phyloP scores from a whole-genome alignment of 2,329 filamentous ascomycete species.

The Ceratocystiopsis sp. region DNA sequence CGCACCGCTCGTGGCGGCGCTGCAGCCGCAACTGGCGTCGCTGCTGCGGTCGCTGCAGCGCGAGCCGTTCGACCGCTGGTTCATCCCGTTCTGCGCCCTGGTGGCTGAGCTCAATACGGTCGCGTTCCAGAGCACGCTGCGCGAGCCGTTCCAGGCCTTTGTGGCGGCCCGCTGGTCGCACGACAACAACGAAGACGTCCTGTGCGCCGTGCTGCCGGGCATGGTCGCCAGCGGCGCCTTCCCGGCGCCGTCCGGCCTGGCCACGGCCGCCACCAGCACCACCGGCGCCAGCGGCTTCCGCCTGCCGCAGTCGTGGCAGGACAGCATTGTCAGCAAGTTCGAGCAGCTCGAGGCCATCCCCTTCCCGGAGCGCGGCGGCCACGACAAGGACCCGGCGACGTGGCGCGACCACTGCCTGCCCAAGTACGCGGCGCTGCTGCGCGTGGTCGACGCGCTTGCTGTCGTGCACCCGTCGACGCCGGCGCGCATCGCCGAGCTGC shows the following conservation, averaged over 20 bases:
- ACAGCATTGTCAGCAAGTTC: slow-evolving; percentile 54
- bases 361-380: slow-evolving; percentile 45
- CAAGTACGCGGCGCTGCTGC: slow-evolving; percentile 50
- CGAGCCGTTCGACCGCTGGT: slow-evolving; percentile 51
- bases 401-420: slow-evolving; percentile 48
- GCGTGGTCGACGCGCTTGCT: slow-evolving; percentile 38
- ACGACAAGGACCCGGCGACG: slow-evolving; percentile 42
- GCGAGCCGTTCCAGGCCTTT: slow-evolving; percentile 74
- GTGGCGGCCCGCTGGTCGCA: slow-evolving; percentile 58
- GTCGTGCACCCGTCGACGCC: slow-evolving; percentile 49
- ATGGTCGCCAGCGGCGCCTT: slow-evolving; percentile 42
- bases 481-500: slow-evolving; percentile 45
- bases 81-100: slow-evolving; percentile 71
- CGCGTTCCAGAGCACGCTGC: slow-evolving; percentile 62
- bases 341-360: slow-evolving; percentile 45
- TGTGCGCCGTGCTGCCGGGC: slow-evolving; percentile 51
- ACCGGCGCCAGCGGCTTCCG: slow-evolving; percentile 20
- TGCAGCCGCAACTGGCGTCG: slow-evolving; percentile 51
- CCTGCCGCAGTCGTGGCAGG: slow-evolving; percentile 53
- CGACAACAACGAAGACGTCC: slow-evolving; percentile 44
- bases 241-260: slow-evolving; percentile 15
- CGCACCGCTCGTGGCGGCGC: slow-evolving; percentile 54
- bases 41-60: slow-evolving; percentile 49
- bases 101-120: slow-evolving; percentile 57
- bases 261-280: no score